Conservation (phyloP, 2,329 filamentous ascomycete genomes). For the Penicillium sp. region DNA sequence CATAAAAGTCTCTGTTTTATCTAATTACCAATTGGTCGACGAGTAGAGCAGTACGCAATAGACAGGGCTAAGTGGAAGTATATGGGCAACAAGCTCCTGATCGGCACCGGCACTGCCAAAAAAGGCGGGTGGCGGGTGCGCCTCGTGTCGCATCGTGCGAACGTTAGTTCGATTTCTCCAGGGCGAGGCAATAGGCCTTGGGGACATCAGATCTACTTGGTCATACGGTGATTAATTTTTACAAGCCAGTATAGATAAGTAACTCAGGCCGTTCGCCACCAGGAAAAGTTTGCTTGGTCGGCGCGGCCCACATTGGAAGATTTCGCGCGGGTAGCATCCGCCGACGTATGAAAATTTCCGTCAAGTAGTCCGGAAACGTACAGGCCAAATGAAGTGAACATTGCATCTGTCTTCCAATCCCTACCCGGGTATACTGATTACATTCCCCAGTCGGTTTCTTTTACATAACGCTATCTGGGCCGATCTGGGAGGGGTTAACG, state of each 20-base stretch:
- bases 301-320: conserved; percentile 1
- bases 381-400: background rate
- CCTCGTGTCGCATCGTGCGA: background rate
- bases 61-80: background rate
- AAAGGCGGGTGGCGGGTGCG: background rate
- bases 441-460: background rate
- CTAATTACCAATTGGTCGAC: background rate
- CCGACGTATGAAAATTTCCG: background rate
- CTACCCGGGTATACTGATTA: background rate
- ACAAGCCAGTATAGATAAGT: background rate
- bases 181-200: background rate
- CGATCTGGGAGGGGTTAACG: background rate
- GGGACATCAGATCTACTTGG: background rate
- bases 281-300: conserved; percentile 1
- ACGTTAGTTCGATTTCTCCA: background rate
- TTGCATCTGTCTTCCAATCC: background rate
- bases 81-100: background rate
- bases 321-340: background rate
- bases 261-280: conserved; percentile 1
- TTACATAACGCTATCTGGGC: background rate
- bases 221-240: background rate
- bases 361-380: background rate
- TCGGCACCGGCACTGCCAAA: background rate
- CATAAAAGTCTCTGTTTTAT: background rate
- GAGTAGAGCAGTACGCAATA: background rate